phyloP scores from a whole-genome alignment of 2,329 filamentous ascomycete species.

The Penicillium olsonii region DNA sequence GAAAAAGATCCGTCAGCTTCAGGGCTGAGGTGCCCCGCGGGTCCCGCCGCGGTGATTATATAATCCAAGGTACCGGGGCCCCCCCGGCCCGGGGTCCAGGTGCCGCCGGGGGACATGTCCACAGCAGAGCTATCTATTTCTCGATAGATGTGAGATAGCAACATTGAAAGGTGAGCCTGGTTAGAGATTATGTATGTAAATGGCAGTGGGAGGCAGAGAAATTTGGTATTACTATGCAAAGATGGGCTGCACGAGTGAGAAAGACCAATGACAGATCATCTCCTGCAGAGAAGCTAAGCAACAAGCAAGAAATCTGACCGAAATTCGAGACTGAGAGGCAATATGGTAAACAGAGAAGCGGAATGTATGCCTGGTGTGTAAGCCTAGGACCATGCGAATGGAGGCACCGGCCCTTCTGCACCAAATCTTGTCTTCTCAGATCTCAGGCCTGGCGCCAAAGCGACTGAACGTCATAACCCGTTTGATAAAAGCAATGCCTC shows the following conservation, averaged over 20 bases:
- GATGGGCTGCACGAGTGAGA: background rate
- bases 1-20: no score
- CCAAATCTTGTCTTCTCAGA: background rate
- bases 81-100: no score
- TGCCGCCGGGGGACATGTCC: no score
- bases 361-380: background rate
- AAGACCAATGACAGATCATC: background rate
- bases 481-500: background rate
- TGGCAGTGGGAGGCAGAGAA: background rate
- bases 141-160: no score
- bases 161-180: background rate
- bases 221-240: background rate
- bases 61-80: no score
- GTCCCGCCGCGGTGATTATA: conserved; percentile 4
- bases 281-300: background rate
- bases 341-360: background rate
- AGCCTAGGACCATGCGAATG: background rate
- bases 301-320: background rate
- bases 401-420: background rate
- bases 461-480: background rate
- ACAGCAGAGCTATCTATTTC: no score
- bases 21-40: no score
- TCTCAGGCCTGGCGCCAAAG: background rate
- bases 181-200: background rate
- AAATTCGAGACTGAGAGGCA: background rate